phyloP scores from a whole-genome alignment of 2,329 filamentous ascomycete species.

The Onygenales sp. region DNA sequence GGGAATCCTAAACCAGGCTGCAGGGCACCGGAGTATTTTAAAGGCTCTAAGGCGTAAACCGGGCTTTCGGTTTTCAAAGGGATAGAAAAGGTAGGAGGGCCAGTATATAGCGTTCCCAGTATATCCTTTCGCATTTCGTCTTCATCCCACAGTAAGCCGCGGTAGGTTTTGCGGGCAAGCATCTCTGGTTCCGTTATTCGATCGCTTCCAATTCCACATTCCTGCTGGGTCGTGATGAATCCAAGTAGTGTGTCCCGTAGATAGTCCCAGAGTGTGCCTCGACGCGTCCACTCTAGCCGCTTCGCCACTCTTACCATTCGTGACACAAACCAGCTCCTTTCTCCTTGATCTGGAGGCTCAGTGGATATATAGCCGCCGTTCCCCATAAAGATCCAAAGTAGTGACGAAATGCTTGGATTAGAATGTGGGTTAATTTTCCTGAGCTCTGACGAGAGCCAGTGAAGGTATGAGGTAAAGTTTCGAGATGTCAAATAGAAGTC shows the following conservation, averaged over 20 bases:
- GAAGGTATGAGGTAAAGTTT: conserved; percentile 19
- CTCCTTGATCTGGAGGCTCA: conserved; percentile 16
- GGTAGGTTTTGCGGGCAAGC: conserved; percentile 15
- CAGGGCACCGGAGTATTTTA: neutral
- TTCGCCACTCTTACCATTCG: conserved; percentile 23
- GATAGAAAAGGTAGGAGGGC: conserved; percentile 6
- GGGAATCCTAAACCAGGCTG: neutral
- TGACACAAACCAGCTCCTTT: conserved; percentile 23
- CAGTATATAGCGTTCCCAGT: conserved; percentile 12
- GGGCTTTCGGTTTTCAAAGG: neutral
- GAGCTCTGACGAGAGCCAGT: conserved; percentile 20
- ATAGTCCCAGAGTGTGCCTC: conserved; percentile 20
- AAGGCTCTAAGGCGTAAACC: neutral
- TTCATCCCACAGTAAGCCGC: conserved; percentile 18
- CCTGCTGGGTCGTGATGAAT: conserved; percentile 20
- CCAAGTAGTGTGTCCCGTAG: conserved; percentile 18
- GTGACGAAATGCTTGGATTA: conserved; percentile 20
- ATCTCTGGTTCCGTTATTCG: conserved; percentile 14
- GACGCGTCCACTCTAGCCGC: conserved; percentile 21
- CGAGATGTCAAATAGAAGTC: conserved; percentile 18
- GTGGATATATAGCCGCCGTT: conserved; percentile 19
- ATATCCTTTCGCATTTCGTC: conserved; percentile 20
- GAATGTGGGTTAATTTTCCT: conserved; percentile 15
- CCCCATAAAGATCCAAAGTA: conserved; percentile 23
- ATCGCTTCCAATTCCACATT: conserved; percentile 19